phyloP scores from a whole-genome alignment of 2,329 filamentous ascomycete species.

The Tolypocladium guangdongense region DNA sequence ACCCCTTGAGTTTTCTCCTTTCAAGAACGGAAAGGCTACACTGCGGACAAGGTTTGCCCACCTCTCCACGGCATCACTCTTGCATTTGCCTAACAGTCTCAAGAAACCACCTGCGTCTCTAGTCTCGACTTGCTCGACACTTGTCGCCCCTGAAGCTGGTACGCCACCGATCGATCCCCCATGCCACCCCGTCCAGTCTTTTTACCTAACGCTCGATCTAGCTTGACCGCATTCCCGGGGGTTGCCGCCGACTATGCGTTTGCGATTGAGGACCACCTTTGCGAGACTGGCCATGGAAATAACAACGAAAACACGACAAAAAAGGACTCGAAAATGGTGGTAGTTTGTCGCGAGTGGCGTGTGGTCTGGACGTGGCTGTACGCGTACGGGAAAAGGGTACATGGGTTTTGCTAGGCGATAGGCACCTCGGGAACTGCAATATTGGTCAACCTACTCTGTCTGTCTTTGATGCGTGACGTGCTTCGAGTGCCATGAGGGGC shows the following conservation, averaged over 20 bases:
- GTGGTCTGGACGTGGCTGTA: neutral
- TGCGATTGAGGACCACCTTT: neutral
- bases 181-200: neutral
- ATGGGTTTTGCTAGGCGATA: neutral
- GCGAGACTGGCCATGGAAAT: neutral
- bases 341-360: neutral
- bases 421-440: neutral
- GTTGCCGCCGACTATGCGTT: neutral
- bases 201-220: neutral
- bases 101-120: neutral
- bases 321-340: neutral
- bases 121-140: neutral
- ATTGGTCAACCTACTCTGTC: neutral
- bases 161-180: too few relatives aligned
- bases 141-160: neutral
- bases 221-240: neutral
- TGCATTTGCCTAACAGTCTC: neutral
- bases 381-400: neutral
- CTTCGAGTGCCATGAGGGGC: neutral
- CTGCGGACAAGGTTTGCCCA: neutral
- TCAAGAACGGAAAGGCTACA: neutral
- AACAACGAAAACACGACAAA: neutral
- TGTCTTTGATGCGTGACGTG: neutral
- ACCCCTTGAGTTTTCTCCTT: neutral
- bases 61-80: neutral